phyloP scores from a whole-genome alignment of 148 eudicot genomes.

The Rhododendron williamsianum region DNA sequence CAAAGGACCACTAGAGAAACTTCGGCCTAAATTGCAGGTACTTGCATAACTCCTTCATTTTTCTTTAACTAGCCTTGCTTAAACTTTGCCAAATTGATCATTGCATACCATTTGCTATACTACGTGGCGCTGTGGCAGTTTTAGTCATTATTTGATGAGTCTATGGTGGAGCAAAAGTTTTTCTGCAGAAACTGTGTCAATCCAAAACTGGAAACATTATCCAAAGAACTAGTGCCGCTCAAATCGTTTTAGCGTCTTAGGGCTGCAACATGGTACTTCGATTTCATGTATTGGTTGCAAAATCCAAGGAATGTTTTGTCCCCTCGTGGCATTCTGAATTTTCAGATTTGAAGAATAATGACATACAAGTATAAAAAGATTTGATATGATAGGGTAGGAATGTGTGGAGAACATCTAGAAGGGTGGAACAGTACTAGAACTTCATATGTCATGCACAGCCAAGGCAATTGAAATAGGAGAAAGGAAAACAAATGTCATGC shows the following conservation, averaged over 20 bases:
- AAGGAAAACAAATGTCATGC: too few relatives aligned
- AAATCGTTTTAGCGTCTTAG: background rate
- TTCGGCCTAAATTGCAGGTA: slow-evolving; percentile 96
- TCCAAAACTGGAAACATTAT: background rate
- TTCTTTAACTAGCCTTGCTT: background rate
- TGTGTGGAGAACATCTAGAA: background rate
- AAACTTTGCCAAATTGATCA: background rate
- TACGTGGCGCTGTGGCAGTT: background rate
- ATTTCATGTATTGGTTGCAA: background rate
- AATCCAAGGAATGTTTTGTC: background rate
- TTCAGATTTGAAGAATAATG: background rate
- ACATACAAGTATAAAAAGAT: background rate
- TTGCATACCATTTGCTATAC: background rate
- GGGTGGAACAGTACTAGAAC: background rate
- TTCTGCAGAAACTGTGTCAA: background rate
- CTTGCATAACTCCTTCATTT: background rate
- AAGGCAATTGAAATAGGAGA: background rate
- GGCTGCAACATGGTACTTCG: background rate
- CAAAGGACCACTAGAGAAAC: slow-evolving; percentile 94
- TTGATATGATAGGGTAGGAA: background rate
- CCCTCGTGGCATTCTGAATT: background rate
- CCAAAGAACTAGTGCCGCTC: background rate
- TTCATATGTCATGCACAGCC: background rate
- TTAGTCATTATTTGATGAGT: background rate
- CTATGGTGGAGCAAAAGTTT: background rate